Conservation (phyloP, 2,329 filamentous ascomycete species). For the Ophioceras dolichostomum region DNA sequence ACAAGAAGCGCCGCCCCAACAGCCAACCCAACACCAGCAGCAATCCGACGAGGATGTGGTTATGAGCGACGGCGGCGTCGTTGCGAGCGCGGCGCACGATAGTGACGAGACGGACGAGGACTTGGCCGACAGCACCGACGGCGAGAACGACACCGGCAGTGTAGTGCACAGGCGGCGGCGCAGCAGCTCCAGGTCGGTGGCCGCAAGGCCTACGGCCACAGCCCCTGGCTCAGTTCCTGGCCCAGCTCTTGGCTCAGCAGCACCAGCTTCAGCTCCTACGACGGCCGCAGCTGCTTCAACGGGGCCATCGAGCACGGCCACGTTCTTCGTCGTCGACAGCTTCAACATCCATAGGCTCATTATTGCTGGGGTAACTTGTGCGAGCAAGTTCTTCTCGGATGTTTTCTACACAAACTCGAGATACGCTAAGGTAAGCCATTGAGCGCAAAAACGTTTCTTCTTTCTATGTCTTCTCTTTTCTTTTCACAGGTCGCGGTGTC, state of each 20-base stretch:
- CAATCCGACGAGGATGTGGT: neutral
- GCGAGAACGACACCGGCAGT: conserved; percentile 15
- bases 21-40: neutral
- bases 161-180: conserved; percentile 9
- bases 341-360: conserved; percentile 97
- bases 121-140: conserved; percentile 32
- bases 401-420: conserved; percentile 98
- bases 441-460: too few species aligned
- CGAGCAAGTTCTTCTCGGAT: conserved; percentile 98
- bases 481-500: too few species aligned
- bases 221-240: too few species aligned
- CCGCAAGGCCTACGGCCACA: neutral
- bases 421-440: conserved; percentile 99
- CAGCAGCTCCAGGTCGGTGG: neutral
- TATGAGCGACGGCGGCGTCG: neutral
- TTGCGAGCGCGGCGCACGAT: neutral
- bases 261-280: neutral
- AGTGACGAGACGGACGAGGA: conserved; percentile 36
- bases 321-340: conserved; percentile 88
- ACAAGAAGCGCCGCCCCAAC: conserved; percentile 4
- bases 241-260: neutral
- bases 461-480: neutral
- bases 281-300: neutral
- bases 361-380: conserved; percentile 93
- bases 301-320: conserved; percentile 20